These are phyloP conservation scores for Thalassiosira livingstoniorum DNA, from an alignment of 352 stramenopile species.

Conservation along the genomic window DNA sequence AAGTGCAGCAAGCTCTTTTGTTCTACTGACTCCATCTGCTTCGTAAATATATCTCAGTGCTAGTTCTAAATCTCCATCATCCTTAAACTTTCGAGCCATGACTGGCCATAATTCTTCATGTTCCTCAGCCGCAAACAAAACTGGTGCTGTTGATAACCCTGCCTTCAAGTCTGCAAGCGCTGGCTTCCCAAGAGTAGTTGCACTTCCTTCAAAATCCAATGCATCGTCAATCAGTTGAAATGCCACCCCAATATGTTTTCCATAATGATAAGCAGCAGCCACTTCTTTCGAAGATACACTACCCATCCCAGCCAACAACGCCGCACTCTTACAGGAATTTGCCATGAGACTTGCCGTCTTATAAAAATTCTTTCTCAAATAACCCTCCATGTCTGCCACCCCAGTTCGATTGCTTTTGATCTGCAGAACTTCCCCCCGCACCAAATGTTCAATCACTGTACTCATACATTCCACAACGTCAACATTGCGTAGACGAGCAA, in stretches of 20 bases:
- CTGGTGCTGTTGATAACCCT: slow-evolving; percentile 95
- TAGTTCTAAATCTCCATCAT: slow-evolving; percentile 91
- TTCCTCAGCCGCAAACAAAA: slow-evolving; percentile 95
- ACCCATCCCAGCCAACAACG: slow-evolving; percentile 89
- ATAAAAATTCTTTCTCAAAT: slow-evolving; percentile 99
- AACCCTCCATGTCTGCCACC: slow-evolving; percentile 75
- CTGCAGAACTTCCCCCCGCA: slow-evolving; percentile 96
- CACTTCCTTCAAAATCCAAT: slow-evolving; percentile 96
- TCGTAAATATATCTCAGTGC: slow-evolving; percentile 66
- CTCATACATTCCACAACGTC: slow-evolving; percentile 98
- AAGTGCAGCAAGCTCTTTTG: slow-evolving; percentile 93
- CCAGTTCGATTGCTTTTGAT: slow-evolving; percentile 86
- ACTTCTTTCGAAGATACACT: slow-evolving; percentile 83
- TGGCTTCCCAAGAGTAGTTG: slow-evolving; percentile 92
- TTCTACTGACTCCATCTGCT: slow-evolving; percentile 91
- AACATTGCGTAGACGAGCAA: slow-evolving; percentile 93
- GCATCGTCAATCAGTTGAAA: slow-evolving; percentile 99
- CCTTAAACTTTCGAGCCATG: slow-evolving; percentile 91
- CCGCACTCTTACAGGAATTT: slow-evolving; percentile 94
- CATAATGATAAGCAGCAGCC: slow-evolving; percentile 94
- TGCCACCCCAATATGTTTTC: slow-evolving; percentile 96
- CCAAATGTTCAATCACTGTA: slow-evolving; percentile 98
- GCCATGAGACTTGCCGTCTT: slow-evolving; percentile 99
- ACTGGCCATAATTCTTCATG: slow-evolving; percentile 86
- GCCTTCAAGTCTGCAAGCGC: slow-evolving; percentile 93